These are phyloP conservation scores for Tricholoma terreum DNA, from an alignment of 768 basidiomycete genomes.

Conservation along the genomic window DNA sequence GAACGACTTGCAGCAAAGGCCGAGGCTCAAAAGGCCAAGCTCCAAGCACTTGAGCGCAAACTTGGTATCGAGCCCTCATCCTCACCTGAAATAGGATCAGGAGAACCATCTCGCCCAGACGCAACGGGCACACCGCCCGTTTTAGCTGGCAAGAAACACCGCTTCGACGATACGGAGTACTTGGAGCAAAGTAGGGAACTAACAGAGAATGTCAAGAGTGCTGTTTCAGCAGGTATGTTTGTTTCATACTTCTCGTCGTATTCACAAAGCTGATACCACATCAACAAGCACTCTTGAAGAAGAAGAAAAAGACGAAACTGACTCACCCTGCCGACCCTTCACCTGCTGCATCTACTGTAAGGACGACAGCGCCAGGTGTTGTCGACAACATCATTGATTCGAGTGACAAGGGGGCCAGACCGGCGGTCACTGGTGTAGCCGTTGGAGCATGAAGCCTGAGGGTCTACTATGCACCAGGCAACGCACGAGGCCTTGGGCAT, in stretches of 20 bases:
- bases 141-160: slow-evolving; percentile 74
- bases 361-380: neutral
- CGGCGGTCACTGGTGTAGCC: neutral
- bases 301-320: slow-evolving; percentile 68
- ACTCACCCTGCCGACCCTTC: neutral
- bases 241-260: neutral
- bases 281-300: slow-evolving; percentile 62
- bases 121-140: slow-evolving; percentile 39
- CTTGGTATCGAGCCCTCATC: slow-evolving; percentile 59
- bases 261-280: slow-evolving; percentile 2
- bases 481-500: neutral
- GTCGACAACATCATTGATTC: neutral
- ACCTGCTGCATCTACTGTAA: slow-evolving; percentile 11
- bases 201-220: slow-evolving; percentile 87
- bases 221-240: slow-evolving; percentile 74
- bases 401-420: neutral
- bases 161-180: slow-evolving; percentile 90
- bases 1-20: slow-evolving; percentile 74
- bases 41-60: slow-evolving; percentile 81
- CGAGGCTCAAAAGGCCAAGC: slow-evolving; percentile 76
- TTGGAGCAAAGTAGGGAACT: slow-evolving; percentile 89
- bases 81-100: slow-evolving; percentile 24
- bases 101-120: slow-evolving; percentile 25
- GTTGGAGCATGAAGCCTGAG: neutral
- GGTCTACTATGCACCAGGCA: neutral